Conservation (phyloP, 2,329 filamentous ascomycete species). For the Claviceps quebecensis region DNA sequence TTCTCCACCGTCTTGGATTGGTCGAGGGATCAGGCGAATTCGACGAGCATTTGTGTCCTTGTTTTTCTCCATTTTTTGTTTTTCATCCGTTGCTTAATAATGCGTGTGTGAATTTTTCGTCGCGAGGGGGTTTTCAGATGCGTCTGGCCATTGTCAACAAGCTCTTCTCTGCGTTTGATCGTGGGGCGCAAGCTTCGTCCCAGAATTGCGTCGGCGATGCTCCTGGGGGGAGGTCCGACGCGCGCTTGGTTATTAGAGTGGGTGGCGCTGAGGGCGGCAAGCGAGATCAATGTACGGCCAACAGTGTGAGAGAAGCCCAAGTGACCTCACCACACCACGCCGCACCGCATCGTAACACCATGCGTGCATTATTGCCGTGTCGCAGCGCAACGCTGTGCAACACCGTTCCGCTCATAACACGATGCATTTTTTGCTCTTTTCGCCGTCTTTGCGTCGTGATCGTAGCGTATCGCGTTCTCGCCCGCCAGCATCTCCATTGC, state of each 20-base stretch:
- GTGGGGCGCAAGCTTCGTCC: no score
- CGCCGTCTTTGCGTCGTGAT: slow-evolving; percentile 21
- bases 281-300: no score
- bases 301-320: not conserved
- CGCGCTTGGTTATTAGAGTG: no score
- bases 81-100: not conserved
- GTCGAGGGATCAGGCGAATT: not conserved
- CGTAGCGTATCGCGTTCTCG: slow-evolving; percentile 18
- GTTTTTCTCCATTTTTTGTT: not conserved
- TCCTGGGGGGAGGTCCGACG: no score
- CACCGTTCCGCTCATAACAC: slow-evolving; percentile 21
- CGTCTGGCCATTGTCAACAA: no score
- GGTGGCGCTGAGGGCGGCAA: no score
- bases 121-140: no score
- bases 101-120: no score
- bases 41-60: not conserved
- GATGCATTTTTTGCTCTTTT: slow-evolving; percentile 24
- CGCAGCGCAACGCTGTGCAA: not conserved
- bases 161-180: no score
- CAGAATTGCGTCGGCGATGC: no score
- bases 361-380: not conserved
- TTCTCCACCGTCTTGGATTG: not conserved
- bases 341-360: not conserved
- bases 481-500: slow-evolving; percentile 21
- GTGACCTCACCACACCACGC: no score